Conservation (phyloP, 208 protist genomes). For the Herpetomonas muscarum region DNA sequence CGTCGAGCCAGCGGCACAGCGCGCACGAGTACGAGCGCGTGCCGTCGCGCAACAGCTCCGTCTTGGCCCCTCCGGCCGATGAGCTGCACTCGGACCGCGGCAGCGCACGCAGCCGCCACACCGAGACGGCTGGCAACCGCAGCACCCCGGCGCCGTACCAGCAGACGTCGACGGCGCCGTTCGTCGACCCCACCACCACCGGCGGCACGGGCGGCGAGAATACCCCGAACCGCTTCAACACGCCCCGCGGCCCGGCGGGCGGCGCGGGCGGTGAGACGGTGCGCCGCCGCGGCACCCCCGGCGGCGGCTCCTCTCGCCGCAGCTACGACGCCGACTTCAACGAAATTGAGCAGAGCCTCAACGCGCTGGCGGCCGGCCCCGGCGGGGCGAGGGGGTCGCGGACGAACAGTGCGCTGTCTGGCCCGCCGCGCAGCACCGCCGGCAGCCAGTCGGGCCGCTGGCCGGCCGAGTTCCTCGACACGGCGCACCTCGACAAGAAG, state of each 20-base stretch:
- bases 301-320: neutral
- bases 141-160: neutral
- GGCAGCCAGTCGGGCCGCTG: constrained; percentile 11
- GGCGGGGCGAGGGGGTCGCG: neutral
- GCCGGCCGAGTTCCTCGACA: constrained; percentile 25
- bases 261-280: too few relatives aligned
- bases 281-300: constrained; percentile 6
- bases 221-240: neutral
- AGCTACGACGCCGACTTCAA: constrained; percentile 7
- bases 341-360: constrained; percentile 25
- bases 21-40: constrained; percentile 21
- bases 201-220: neutral
- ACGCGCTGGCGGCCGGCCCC: constrained; percentile 10
- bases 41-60: neutral
- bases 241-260: neutral
- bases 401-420: constrained; percentile 1
- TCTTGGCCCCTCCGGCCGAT: neutral
- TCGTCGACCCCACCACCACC: neutral
- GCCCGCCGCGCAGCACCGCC: neutral
- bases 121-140: neutral
- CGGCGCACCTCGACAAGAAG: constrained; percentile 38
- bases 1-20: constrained; percentile 12
- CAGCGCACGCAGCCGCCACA: neutral
- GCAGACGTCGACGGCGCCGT: constrained; percentile 4
- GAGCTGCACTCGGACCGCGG: constrained; percentile 1